A percentile compares a stretch with the other conserved stretches of the same genome.
Evolutionary conservation across 129 eudicot species (phyloP).

Genomic region (Escallonia herrerae): DNA sequence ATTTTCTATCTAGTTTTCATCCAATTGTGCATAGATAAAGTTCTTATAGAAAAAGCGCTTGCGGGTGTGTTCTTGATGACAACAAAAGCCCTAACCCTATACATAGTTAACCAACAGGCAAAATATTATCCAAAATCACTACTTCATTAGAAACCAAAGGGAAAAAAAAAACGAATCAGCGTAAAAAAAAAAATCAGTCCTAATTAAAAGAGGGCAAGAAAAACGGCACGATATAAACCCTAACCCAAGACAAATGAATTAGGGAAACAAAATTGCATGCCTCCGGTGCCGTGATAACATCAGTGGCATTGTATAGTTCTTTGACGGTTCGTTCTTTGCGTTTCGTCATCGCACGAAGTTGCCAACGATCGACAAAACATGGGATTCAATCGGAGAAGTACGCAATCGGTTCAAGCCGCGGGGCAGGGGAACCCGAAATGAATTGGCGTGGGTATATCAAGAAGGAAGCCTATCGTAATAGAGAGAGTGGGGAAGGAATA

Average conservation of each 20-base stretch:
- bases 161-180: too few relatives aligned
- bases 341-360: slow-evolving; percentile 24
- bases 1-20: too few relatives aligned
- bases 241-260: background rate
- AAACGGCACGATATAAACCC: too few relatives aligned
- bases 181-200: too few relatives aligned
- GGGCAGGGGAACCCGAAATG: background rate
- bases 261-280: slow-evolving; percentile 9
- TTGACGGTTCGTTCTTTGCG: slow-evolving; percentile 27
- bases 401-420: background rate
- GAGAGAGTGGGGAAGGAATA: background rate
- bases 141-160: too few relatives aligned
- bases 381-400: background rate
- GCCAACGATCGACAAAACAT: slow-evolving; percentile 27
- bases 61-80: too few relatives aligned
- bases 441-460: background rate
- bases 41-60: too few relatives aligned
- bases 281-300: slow-evolving; percentile 19
- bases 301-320: slow-evolving; percentile 36
- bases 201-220: too few relatives aligned
- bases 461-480: background rate
- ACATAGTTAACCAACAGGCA: too few relatives aligned
- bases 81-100: too few relatives aligned
- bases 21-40: too few relatives aligned
- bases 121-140: too few relatives aligned